Conservation (phyloP, 768 basidiomycete species). For the Tylopilus plumbeoviolaceoides region DNA sequence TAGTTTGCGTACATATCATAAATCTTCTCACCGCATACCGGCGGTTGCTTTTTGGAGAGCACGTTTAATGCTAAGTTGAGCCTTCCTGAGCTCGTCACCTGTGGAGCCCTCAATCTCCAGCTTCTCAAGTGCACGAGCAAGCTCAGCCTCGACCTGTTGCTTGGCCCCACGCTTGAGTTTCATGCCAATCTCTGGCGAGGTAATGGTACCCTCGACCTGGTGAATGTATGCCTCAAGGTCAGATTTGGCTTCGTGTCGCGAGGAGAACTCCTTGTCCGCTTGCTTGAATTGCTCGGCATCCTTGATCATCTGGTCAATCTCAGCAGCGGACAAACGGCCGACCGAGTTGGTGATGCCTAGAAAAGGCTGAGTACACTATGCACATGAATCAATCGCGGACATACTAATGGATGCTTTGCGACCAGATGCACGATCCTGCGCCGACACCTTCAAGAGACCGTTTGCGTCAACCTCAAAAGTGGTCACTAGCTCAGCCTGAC, state of each 20-base stretch:
- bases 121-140: conserved; percentile 97
- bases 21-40: conserved; percentile 63
- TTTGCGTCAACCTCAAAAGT: conserved; percentile 99
- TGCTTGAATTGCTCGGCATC: conserved; percentile 95
- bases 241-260: conserved; percentile 96
- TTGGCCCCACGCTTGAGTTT: conserved; percentile 98
- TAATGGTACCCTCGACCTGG: conserved; percentile 94
- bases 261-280: conserved; percentile 96
- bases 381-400: conserved; percentile 26
- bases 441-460: conserved; percentile 98
- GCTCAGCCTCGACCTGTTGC: conserved; percentile 92
- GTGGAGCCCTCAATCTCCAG: conserved; percentile 95
- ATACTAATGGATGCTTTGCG: conserved; percentile 97
- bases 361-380: conserved; percentile 7
- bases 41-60: conserved; percentile 97
- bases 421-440: conserved; percentile 96
- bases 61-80: conserved; percentile 92
- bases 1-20: conserved; percentile 12
- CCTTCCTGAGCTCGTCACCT: conserved; percentile 93
- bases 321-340: conserved; percentile 92
- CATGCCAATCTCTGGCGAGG: conserved; percentile 94
- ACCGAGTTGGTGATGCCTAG: conserved; percentile 97
- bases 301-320: conserved; percentile 99
- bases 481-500: conserved; percentile 98
- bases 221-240: conserved; percentile 98